phyloP scores from a whole-genome alignment of 108 stramenopile species.

The Skeletonema tropicum region DNA sequence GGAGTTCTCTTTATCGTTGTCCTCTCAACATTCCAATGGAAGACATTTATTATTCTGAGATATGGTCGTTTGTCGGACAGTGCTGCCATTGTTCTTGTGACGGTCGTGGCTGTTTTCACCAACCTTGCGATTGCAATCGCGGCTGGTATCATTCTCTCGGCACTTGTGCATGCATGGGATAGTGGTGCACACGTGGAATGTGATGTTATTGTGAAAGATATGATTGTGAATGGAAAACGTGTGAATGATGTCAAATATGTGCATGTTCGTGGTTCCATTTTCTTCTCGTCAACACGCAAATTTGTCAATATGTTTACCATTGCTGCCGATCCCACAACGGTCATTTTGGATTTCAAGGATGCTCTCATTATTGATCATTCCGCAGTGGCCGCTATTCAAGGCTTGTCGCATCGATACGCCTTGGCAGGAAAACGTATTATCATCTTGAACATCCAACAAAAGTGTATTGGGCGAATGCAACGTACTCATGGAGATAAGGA shows the following conservation, averaged over 20 bases:
- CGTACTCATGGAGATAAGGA: constrained; percentile 48
- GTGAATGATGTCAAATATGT: constrained; percentile 49
- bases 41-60: constrained; percentile 57
- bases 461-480: constrained; percentile 46
- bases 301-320: constrained; percentile 56
- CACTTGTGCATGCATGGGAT: constrained; percentile 64
- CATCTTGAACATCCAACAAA: constrained; percentile 31
- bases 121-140: constrained; percentile 65
- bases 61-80: constrained; percentile 54
- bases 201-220: constrained; percentile 43
- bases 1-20: constrained; percentile 67
- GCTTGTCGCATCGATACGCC: constrained; percentile 49
- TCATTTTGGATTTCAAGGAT: constrained; percentile 54
- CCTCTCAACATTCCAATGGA: constrained; percentile 62
- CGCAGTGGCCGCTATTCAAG: constrained; percentile 60
- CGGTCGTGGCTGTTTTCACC: constrained; percentile 54
- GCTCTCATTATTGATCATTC: constrained; percentile 58
- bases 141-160: constrained; percentile 52
- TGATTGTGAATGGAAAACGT: constrained; percentile 39
- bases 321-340: constrained; percentile 33
- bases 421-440: constrained; percentile 47
- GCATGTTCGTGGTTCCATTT: constrained; percentile 52
- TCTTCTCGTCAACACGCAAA: constrained; percentile 50
- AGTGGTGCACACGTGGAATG: constrained; percentile 51
- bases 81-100: constrained; percentile 53